phyloP scores from a whole-genome alignment of 306 rosid species.

The Comarum palustre region DNA sequence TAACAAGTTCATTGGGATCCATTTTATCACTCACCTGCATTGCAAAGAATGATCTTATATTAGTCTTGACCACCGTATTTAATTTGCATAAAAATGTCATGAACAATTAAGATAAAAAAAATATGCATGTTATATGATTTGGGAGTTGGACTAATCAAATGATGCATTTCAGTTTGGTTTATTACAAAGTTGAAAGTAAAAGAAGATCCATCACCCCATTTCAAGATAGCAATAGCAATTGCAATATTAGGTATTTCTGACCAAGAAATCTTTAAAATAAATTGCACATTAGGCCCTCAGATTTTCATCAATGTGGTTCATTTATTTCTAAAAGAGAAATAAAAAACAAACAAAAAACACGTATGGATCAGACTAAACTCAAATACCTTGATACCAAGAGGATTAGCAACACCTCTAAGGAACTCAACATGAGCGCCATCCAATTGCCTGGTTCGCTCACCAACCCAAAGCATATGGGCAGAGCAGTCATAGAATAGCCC shows the following conservation, averaged over 20 bases:
- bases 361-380: background rate
- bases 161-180: background rate
- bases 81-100: conserved; percentile 1
- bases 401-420: conserved; percentile 92
- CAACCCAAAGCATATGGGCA: conserved; percentile 96
- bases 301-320: background rate
- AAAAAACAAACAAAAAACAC: background rate
- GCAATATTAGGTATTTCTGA: background rate
- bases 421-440: conserved; percentile 98
- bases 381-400: conserved; percentile 88
- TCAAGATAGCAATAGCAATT: background rate
- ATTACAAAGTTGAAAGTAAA: background rate
- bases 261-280: background rate
- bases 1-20: conserved; percentile 89
- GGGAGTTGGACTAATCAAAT: background rate
- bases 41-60: conserved; percentile 12
- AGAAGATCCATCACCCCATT: background rate
- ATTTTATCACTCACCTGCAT: conserved; percentile 93
- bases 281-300: background rate
- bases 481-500: conserved; percentile 94
- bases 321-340: background rate
- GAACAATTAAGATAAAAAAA: background rate
- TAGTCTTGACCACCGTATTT: conserved; percentile 5
- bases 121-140: background rate
- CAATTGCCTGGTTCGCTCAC: conserved; percentile 91